phyloP scores from a whole-genome alignment of 2,329 filamentous ascomycete species.

The Fusarium devonianum region DNA sequence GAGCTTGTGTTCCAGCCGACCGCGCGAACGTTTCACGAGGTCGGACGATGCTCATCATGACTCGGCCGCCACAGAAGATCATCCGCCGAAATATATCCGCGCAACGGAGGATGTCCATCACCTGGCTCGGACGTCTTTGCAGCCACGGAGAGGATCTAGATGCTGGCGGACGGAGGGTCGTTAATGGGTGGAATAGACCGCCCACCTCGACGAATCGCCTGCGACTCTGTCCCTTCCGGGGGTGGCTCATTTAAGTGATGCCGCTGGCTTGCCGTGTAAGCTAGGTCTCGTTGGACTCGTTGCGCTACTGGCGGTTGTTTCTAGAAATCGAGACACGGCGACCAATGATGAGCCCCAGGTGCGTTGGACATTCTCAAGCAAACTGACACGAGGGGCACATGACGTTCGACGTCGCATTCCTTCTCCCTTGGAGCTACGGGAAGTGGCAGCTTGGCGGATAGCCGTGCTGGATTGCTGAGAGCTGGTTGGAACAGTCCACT shows the following conservation, averaged over 20 bases:
- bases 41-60: constrained; percentile 16
- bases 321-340: constrained; percentile 41
- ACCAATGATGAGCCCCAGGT: constrained; percentile 36
- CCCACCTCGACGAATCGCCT: constrained; percentile 28
- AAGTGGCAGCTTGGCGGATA: constrained; percentile 31
- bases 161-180: constrained; percentile 29
- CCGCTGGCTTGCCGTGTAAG: constrained; percentile 22
- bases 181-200: constrained; percentile 34
- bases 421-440: constrained; percentile 22
- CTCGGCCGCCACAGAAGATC: constrained; percentile 9
- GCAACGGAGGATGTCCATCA: constrained; percentile 19
- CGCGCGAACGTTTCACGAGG: constrained; percentile 7
- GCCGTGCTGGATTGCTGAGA: constrained; percentile 28
- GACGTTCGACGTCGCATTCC: constrained; percentile 37
- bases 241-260: constrained; percentile 21
- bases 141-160: constrained; percentile 30
- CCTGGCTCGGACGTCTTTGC: constrained; percentile 21
- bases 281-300: no score
- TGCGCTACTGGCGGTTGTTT: constrained; percentile 48
- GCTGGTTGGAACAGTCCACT: constrained; percentile 2
- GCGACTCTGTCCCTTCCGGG: constrained; percentile 27
- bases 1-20: not conserved
- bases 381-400: constrained; percentile 37
- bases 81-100: constrained; percentile 17
- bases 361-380: constrained; percentile 22